Evolutionary conservation across 768 basidiomycete genomes (phyloP).

Genomic region (Multifurca ochricompacta): DNA sequence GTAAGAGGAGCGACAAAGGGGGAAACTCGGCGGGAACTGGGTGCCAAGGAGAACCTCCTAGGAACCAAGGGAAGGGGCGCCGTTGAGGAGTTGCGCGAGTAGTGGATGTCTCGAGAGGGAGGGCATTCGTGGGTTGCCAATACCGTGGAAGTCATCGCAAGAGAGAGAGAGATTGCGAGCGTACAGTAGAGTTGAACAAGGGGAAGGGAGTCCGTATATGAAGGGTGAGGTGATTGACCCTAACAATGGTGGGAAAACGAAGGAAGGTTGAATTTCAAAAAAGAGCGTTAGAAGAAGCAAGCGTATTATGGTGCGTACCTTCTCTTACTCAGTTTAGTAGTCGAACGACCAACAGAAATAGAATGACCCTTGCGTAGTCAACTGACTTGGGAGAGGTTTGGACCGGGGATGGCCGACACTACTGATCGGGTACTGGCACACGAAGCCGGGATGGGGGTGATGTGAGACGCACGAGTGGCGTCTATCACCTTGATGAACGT

Average conservation of each 20-base stretch:
- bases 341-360: slow-evolving; percentile 2
- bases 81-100: slow-evolving; percentile 44
- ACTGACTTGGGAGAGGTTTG: neutral
- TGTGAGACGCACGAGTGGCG: neutral
- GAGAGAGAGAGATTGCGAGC: neutral
- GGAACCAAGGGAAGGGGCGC: slow-evolving; percentile 58
- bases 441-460: neutral
- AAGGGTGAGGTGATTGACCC: slow-evolving; percentile 12
- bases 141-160: slow-evolving; percentile 17
- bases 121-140: slow-evolving; percentile 13
- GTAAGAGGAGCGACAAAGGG: slow-evolving; percentile 8
- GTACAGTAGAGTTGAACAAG: neutral
- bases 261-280: slow-evolving; percentile 18
- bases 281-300: slow-evolving; percentile 4
- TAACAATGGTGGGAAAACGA: slow-evolving; percentile 13
- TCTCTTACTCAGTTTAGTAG: slow-evolving; percentile 4
- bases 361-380: neutral
- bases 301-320: slow-evolving; percentile 10
- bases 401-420: slow-evolving; percentile 1
- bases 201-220: slow-evolving; percentile 10
- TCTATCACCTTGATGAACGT: neutral
- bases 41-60: slow-evolving; percentile 34
- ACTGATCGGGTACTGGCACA: neutral
- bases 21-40: slow-evolving; percentile 21
- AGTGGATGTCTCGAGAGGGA: slow-evolving; percentile 21